These are phyloP conservation scores for Pseudocercospora cruenta DNA, from an alignment of 2,329 filamentous ascomycete genomes.

Conservation along the genomic window DNA sequence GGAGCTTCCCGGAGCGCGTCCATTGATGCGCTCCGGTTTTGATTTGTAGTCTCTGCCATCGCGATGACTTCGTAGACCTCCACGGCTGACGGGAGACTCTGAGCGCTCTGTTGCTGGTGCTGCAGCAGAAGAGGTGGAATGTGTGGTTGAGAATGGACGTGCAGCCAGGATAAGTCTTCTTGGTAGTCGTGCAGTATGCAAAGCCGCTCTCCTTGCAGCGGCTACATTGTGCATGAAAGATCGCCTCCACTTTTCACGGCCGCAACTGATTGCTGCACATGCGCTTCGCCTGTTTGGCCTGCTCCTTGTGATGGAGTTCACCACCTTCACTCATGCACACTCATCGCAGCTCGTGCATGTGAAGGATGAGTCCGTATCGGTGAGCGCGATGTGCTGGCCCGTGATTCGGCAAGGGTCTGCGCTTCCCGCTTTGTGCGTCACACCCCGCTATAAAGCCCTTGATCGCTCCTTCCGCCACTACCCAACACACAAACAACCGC, in stretches of 20 bases:
- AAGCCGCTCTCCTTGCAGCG: conserved; percentile 4
- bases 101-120: neutral
- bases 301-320: neutral
- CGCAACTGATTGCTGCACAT: neutral
- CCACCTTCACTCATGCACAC: neutral
- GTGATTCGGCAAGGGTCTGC: neutral
- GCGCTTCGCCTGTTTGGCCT: neutral
- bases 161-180: neutral
- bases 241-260: neutral
- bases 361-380: neutral
- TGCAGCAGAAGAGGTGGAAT: neutral
- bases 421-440: conserved; percentile 3
- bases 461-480: conserved; percentile 7
- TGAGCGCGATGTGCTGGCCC: neutral
- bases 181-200: neutral
- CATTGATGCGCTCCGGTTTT: neutral
- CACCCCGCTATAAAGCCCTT: conserved; percentile 8
- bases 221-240: conserved; percentile 9
- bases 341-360: neutral
- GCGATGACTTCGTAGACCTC: neutral
- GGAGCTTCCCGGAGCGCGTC: neutral
- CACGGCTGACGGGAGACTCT: neutral
- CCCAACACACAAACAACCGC: conserved; percentile 21
- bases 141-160: neutral
- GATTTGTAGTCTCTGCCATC: neutral